Conservation (phyloP, 257 asterid species). For the Handroanthus guayacan region DNA sequence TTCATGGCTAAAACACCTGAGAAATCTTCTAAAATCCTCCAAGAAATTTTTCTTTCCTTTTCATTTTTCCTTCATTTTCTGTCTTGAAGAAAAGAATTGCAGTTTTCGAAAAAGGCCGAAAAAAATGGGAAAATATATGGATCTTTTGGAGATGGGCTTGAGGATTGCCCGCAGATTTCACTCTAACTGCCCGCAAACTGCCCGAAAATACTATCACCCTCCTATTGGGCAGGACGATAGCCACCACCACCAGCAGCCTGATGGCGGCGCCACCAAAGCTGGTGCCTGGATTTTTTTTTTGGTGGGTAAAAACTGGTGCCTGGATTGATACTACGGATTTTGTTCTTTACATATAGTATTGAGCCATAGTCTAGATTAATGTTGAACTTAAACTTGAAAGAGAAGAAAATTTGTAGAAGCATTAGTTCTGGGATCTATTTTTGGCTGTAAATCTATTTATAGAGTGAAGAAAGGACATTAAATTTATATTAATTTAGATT, state of each 20-base stretch:
- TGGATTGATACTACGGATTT: slow-evolving; percentile 58
- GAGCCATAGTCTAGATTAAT: slow-evolving; percentile 30
- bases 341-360: slow-evolving; percentile 59
- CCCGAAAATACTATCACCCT: slow-evolving; percentile 76
- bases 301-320: no score
- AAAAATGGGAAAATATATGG: slow-evolving; percentile 56
- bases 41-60: neutral
- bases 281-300: neutral
- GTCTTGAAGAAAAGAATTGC: slow-evolving; percentile 14
- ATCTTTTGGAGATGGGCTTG: slow-evolving; percentile 55
- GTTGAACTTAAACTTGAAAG: neutral
- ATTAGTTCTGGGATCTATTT: neutral
- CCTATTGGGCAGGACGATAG: slow-evolving; percentile 38
- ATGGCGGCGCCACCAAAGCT: neutral
- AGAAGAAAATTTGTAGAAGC: neutral
- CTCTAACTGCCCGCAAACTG: slow-evolving; percentile 79
- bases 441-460: neutral
- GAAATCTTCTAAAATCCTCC: neutral
- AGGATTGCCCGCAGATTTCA: slow-evolving; percentile 60
- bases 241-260: slow-evolving; percentile 2
- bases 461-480: neutral
- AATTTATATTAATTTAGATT: neutral
- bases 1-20: neutral
- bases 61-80: slow-evolving; percentile 20
- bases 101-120: slow-evolving; percentile 8